Percentiles rank a stretch among this genome's conserved stretches.
These are phyloP conservation scores for Isatis lusitanica DNA, from an alignment of 441 rosid genomes.

Conservation along the genomic window DNA sequence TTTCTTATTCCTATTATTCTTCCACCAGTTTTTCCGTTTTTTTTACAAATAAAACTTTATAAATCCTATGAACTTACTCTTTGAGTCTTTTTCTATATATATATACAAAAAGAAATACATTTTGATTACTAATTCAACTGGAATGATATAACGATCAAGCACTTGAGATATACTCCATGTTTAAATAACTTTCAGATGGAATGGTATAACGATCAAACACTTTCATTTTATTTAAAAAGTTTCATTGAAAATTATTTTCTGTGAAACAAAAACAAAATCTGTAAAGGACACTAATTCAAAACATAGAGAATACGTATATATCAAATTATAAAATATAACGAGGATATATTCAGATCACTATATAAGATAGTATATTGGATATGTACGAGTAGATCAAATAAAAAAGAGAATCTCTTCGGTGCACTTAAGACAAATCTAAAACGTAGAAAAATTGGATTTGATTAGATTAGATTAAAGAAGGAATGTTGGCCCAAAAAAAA, in stretches of 20 bases:
- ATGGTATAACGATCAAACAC: no score
- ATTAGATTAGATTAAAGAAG: slow-evolving; percentile 14
- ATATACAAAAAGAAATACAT: not conserved
- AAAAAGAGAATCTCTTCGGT: slow-evolving; percentile 13
- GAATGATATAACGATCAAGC: not conserved
- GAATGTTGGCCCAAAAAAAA: not conserved
- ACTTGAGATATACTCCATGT: no score
- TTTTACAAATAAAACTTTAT: not conserved
- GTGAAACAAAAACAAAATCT: not conserved
- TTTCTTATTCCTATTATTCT: not conserved
- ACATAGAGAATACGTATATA: not conserved
- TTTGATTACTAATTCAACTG: not conserved
- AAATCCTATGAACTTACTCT: not conserved
- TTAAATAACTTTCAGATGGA: no score
- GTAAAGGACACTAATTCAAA: not conserved
- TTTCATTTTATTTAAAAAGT: not conserved
- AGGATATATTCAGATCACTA: not conserved
- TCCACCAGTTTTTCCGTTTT: not conserved
- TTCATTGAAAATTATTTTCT: not conserved
- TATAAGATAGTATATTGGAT: not conserved
- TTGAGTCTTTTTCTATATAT: not conserved
- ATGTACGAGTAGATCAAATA: not conserved
- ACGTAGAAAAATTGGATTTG: slow-evolving; percentile 27
- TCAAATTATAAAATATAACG: not conserved
- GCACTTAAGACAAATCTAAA: slow-evolving; percentile 34